Percentiles rank a stretch among this genome's conserved stretches.
phyloP scores from a whole-genome alignment of 768 basidiomycete genomes.

The Gloeophyllum trabeum region DNA sequence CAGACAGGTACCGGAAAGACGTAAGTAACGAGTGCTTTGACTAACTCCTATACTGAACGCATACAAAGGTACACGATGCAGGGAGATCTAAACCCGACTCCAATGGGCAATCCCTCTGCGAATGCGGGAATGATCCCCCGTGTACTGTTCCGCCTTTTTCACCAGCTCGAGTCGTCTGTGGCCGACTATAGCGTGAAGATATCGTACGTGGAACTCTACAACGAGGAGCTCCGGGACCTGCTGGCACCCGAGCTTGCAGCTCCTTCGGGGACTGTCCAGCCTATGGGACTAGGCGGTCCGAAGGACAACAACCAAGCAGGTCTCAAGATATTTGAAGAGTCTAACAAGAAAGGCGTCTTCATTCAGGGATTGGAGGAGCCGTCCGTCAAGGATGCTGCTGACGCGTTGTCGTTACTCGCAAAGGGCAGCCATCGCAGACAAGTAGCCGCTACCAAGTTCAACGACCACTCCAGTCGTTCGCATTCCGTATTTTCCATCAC shows the following conservation, averaged over 20 bases:
- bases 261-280: constrained; percentile 56
- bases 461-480: constrained; percentile 94
- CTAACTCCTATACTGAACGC: constrained; percentile 7
- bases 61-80: constrained; percentile 87
- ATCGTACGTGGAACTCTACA: constrained; percentile 93
- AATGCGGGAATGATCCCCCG: constrained; percentile 96
- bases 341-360: constrained; percentile 76
- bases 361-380: constrained; percentile 95
- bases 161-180: constrained; percentile 66
- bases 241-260: constrained; percentile 69
- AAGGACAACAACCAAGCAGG: constrained; percentile 30
- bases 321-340: constrained; percentile 91
- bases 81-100: constrained; percentile 76
- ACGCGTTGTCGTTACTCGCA: constrained; percentile 73
- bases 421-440: constrained; percentile 89
- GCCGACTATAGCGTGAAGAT: constrained; percentile 88
- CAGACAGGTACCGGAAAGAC: constrained; percentile 99
- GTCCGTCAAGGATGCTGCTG: constrained; percentile 68
- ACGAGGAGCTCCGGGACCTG: constrained; percentile 95
- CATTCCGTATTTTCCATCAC: constrained; percentile 98
- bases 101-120: constrained; percentile 78
- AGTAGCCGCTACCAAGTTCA: constrained; percentile 94
- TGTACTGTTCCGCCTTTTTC: constrained; percentile 83
- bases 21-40: constrained; percentile 32
- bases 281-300: constrained; percentile 57